Evolutionary conservation across 208 protist genomes (phyloP).

Genomic region (Leishmania tarentolae): DNA sequence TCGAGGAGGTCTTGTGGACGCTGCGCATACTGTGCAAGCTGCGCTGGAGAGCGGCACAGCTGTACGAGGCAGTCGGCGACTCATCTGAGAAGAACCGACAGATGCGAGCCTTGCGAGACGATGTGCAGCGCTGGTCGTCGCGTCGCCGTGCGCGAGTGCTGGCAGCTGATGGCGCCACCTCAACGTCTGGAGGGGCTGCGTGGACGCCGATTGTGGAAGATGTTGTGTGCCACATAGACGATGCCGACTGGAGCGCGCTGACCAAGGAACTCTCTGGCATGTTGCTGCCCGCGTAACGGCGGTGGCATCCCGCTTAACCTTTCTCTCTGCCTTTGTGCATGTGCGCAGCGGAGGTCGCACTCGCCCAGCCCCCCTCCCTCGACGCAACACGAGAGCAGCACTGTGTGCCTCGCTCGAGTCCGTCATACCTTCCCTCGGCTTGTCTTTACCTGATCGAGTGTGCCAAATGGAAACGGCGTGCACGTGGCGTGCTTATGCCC

Average conservation of each 20-base stretch:
- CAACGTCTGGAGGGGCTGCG: background rate
- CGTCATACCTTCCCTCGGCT: background rate
- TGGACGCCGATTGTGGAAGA: slow-evolving; percentile 12
- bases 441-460: background rate
- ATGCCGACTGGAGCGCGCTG: slow-evolving; percentile 13
- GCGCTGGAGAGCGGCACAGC: slow-evolving; percentile 31
- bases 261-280: slow-evolving; percentile 10
- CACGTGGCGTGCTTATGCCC: background rate
- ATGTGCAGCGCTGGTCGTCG: slow-evolving; percentile 25
- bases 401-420: background rate
- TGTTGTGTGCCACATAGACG: slow-evolving; percentile 24
- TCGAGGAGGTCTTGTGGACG: slow-evolving; percentile 38
- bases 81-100: slow-evolving; percentile 6
- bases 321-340: background rate
- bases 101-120: slow-evolving; percentile 15
- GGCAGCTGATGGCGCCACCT: background rate
- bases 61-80: slow-evolving; percentile 32
- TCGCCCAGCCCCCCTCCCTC: background rate
- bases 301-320: background rate
- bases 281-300: slow-evolving; percentile 3
- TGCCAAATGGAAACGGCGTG: background rate
- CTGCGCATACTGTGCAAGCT: slow-evolving; percentile 45
- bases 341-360: background rate
- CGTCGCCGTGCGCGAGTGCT: slow-evolving; percentile 9
- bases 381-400: background rate